Conservation (phyloP, 169 alveolate genomes). For the Cyclospora cayetanensis region DNA sequence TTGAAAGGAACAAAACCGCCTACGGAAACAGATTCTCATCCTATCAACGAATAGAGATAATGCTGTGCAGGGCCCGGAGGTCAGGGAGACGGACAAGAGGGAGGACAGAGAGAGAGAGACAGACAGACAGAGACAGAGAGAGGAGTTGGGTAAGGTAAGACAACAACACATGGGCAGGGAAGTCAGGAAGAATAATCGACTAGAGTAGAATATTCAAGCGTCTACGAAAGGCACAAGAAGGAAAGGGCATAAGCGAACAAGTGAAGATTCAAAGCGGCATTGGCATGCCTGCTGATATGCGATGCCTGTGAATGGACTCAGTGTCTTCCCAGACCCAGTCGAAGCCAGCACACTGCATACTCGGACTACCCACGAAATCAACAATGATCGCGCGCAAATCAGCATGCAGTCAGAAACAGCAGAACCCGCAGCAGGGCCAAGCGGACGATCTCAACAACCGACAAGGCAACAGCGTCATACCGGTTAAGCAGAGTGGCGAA, state of each 20-base stretch:
- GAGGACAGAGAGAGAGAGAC: neutral
- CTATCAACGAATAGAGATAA: neutral
- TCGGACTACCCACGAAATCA: too few relatives aligned
- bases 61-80: neutral
- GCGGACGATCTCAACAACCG: neutral
- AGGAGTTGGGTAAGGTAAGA: too few relatives aligned
- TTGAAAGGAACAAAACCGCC: too few relatives aligned
- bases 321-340: too few relatives aligned
- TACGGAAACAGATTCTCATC: neutral
- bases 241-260: too few relatives aligned
- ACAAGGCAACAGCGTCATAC: neutral
- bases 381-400: too few relatives aligned
- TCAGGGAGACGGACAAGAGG: neutral
- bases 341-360: too few relatives aligned
- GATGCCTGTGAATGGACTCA: too few relatives aligned
- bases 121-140: neutral
- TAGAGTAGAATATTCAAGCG: neutral
- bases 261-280: too few relatives aligned
- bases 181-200: neutral
- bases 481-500: conserved; percentile 83
- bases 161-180: neutral
- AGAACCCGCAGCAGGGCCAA: neutral
- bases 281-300: too few relatives aligned
- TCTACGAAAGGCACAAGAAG: neutral
- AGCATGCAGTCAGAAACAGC: neutral